Evolutionary conservation across 192 early-diverging fungal genomes (phyloP), one percentile per base, ranked within the genome.

Genomic region (Mortierella claussenii): DNA sequence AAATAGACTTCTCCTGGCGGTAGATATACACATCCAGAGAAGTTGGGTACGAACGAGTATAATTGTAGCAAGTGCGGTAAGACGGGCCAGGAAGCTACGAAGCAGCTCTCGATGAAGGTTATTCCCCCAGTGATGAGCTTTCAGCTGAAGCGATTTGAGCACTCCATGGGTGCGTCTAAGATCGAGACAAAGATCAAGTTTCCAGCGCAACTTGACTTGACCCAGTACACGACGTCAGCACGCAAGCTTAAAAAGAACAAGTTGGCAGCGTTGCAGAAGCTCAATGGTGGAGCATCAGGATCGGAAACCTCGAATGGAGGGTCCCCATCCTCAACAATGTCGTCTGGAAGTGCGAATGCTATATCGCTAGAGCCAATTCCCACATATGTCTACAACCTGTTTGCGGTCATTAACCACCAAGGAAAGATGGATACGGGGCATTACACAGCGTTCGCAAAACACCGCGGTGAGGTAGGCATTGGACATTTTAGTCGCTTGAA

Each of bases 371-470:
- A 85, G 28, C 75, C 83, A 0, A 86, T 89, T 52, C 94, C 91
- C 0, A 81, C 90, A 2, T 91, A 92, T 80, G 75, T 86, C 53
- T 98, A 98, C 62, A 82, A 85, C 8, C 80, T 99, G 23, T 97
- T 97, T 84, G 94, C 94, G 11, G 93, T 99, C 17, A 89, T 98
- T 36, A 92, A 93, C 48, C 97, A 99, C 59, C 84, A 89, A 49
- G 97, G 97, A 15, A 89, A 88, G 57, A 74, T 98, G 65, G 94
- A 99, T 53, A 95, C 97, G 1, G 97, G 97, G 20, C 97, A 99
- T 75, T 99, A 99, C 71, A 95, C 90, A 3, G 90, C 92, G 26
- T 95, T 87, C 73, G 93, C 90, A 8, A 85, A 87, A 58, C 86
- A 86, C 46, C 88, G 96, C 20, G 89, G 86, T 30, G 81, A 93